Percentiles rank a stretch among this genome's conserved stretches.
These are phyloP conservation scores for Gentiana macrophylla DNA, from an alignment of 257 asterid species.

Conservation along the genomic window DNA sequence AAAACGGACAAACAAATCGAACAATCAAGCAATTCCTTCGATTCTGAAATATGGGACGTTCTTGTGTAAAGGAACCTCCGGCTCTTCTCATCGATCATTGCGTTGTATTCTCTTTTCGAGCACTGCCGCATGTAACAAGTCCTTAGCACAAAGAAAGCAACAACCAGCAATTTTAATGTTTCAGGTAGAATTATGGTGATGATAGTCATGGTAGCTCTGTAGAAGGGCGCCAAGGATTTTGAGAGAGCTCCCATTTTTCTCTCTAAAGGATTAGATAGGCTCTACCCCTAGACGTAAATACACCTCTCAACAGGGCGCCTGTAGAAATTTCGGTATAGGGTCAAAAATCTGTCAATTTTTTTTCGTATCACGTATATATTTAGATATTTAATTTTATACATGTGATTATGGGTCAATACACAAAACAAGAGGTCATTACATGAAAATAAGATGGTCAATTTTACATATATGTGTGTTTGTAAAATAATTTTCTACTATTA, in stretches of 20 bases:
- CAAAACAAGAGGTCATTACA: no score
- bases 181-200: conserved; percentile 20
- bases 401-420: no score
- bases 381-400: no score
- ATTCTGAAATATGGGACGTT: conserved; percentile 3
- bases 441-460: no score
- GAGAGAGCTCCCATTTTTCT: conserved; percentile 5
- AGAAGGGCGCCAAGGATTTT: conserved; percentile 1
- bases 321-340: no score
- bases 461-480: no score
- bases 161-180: conserved; percentile 25
- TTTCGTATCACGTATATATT: no score
- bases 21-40: conserved; percentile 23
- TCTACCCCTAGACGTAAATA: no score
- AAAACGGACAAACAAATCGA: conserved; percentile 42
- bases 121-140: conserved; percentile 17
- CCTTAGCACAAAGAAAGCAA: conserved; percentile 15
- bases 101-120: conserved; percentile 41
- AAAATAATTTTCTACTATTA: no score
- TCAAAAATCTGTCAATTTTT: no score
- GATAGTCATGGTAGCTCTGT: neutral
- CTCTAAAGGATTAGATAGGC: no score
- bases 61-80: conserved; percentile 23
- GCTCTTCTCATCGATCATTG: conserved; percentile 34
- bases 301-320: no score